Conservation (phyloP, 148 eudicot species). For the Pouteria glomerata region DNA sequence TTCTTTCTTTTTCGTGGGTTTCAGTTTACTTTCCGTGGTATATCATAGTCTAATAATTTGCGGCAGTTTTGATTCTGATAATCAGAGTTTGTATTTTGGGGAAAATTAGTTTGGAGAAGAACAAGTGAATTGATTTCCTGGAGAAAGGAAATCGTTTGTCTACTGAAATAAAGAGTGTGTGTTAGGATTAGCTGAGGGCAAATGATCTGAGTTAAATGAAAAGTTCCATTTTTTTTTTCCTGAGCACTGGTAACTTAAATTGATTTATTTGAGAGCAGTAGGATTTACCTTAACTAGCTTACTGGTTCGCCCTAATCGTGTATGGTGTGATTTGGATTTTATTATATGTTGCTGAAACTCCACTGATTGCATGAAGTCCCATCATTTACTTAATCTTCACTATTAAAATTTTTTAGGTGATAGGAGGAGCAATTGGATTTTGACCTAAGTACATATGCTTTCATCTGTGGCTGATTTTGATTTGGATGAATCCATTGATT, state of each 20-base stretch:
- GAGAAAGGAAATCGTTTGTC: background rate
- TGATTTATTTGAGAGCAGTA: background rate
- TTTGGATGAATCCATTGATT: background rate
- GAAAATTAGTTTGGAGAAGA: background rate
- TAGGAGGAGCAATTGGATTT: background rate
- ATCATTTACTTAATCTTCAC: too few relatives aligned
- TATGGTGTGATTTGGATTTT: background rate
- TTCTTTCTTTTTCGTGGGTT: background rate
- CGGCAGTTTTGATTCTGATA: background rate
- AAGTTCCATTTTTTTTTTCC: background rate
- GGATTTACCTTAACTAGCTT: background rate
- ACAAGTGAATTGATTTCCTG: background rate
- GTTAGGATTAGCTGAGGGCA: too few relatives aligned
- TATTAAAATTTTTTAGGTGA: background rate
- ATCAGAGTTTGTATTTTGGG: background rate
- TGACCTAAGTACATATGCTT: background rate
- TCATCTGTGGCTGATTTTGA: background rate
- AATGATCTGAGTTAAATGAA: background rate
- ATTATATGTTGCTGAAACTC: background rate
- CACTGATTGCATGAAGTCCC: background rate
- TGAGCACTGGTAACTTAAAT: background rate
- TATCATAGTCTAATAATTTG: background rate
- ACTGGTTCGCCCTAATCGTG: background rate
- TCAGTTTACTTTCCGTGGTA: background rate
- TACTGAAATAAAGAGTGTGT: too few relatives aligned